Conservation (phyloP, 2,329 filamentous ascomycete genomes). For the Botrytis aclada region DNA sequence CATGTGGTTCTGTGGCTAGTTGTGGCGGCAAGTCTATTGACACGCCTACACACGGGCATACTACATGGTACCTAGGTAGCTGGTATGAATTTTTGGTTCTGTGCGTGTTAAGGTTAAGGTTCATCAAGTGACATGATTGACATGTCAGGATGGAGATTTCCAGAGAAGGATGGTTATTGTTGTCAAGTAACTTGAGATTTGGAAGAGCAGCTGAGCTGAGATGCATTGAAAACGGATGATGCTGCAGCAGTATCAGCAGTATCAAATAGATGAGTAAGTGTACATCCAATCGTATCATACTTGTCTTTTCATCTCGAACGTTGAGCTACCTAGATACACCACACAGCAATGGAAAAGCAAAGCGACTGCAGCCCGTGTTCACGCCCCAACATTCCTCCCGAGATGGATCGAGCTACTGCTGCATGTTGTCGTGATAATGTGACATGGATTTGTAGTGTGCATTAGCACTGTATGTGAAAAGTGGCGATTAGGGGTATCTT, state of each 20-base stretch:
- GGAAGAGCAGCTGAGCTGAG: not conserved
- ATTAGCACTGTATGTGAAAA: not conserved
- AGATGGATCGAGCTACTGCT: constrained; percentile 1
- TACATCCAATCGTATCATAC: not conserved
- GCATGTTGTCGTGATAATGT: constrained; percentile 10
- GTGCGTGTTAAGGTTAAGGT: not conserved
- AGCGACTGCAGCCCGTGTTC: not conserved
- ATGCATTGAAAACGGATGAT: too few relatives aligned
- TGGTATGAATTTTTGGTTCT: not conserved
- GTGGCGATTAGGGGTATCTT: not conserved
- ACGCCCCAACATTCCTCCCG: not conserved
- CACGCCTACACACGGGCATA: not conserved
- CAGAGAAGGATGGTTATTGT: not conserved
- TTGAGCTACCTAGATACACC: not conserved
- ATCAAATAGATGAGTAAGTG: not conserved
- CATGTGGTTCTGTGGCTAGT: not conserved
- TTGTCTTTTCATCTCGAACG: not conserved
- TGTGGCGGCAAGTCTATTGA: not conserved
- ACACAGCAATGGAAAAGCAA: not conserved
- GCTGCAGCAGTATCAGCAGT: too few relatives aligned
- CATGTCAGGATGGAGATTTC: not conserved
- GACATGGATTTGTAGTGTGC: constrained; percentile 4
- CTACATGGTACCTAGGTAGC: not conserved
- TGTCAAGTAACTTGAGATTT: not conserved
- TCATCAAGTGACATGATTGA: not conserved